Evolutionary conservation across 2,329 filamentous ascomycete species (phyloP), one percentile per base, ranked within the genome.

Genomic region (Colletotrichum liriopes): DNA sequence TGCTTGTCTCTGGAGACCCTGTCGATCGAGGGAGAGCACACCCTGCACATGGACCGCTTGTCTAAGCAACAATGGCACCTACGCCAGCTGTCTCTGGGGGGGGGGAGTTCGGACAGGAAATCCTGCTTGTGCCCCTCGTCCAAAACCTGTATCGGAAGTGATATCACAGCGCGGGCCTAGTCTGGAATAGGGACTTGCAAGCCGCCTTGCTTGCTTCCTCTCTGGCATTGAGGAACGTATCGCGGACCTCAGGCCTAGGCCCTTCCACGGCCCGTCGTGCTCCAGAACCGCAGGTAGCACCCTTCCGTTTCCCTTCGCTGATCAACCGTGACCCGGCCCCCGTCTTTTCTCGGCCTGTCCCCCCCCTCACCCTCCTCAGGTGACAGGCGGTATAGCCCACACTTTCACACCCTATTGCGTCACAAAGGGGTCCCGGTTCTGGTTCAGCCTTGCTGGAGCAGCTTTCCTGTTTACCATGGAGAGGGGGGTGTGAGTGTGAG

Each of bases 101-200:
- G 29, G n/a, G 52, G 65, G 67, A 23, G 45, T 70, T 70, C 35
- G 39, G 61, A 69, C 43, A 43, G 65, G 35, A 35, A 49, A 47
- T 49, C 59, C 32, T 63, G 45, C 47, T 52, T 63, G 35, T n/a
- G 55, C 35, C 55, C 37, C 47, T 32, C 43, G 32, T 37, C 47
- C 60, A 52, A 52, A 43, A 63, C 47, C 47, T 63, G 60, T 63
- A 62, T 55, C 49, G 58, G 52, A 32, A 56, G 71, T 74, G 71
- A 73, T 70, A 74, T 73, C 73, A 74, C 66, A 71, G 56, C 59
- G 62, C 65, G 45, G 61, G 61, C 51, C 61, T 49, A 56, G 54
- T 56, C 54, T 26, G 23, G 20, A 56, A 56, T 18, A 29, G 32
- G 35, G 35, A 23, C n/a, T 56, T 20, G 12, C 32, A 7, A 18